Evolutionary conservation across 2,329 filamentous ascomycete species (phyloP).

Genomic region (Colletotrichum euphorbiae): DNA sequence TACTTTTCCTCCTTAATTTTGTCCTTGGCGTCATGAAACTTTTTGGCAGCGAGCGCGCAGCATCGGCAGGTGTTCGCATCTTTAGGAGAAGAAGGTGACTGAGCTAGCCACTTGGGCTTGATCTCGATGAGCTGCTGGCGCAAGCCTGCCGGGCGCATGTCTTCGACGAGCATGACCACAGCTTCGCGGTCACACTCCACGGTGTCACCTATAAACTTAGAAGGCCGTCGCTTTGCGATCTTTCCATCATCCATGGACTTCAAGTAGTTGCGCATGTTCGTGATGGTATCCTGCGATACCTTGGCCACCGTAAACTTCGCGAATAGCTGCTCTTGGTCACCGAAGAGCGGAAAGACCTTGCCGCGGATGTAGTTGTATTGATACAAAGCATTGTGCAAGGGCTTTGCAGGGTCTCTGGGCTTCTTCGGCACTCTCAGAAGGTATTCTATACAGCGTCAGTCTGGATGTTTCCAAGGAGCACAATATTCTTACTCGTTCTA

Average conservation of each 20-base stretch:
- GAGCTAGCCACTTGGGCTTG: slow-evolving; percentile 86
- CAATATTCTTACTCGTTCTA: slow-evolving; percentile 13
- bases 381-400: slow-evolving; percentile 56
- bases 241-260: slow-evolving; percentile 54
- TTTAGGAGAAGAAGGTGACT: slow-evolving; percentile 77
- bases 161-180: slow-evolving; percentile 74
- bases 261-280: slow-evolving; percentile 61
- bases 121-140: slow-evolving; percentile 69
- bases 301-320: slow-evolving; percentile 66
- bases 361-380: slow-evolving; percentile 61
- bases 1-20: slow-evolving; percentile 18
- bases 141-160: slow-evolving; percentile 67
- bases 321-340: slow-evolving; percentile 55
- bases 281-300: slow-evolving; percentile 54
- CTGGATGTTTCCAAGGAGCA: not conserved
- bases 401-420: slow-evolving; percentile 44
- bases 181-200: not conserved
- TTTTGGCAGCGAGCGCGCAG: slow-evolving; percentile 69
- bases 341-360: slow-evolving; percentile 67
- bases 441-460: slow-evolving; percentile 44
- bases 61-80: slow-evolving; percentile 76
- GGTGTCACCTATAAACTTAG: slow-evolving; percentile 54
- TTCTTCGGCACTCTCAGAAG: slow-evolving; percentile 55
- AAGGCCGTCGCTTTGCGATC: not conserved
- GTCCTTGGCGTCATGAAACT: slow-evolving; percentile 43